phyloP scores from a whole-genome alignment of 441 rosid species.

The Viola pubescens region DNA sequence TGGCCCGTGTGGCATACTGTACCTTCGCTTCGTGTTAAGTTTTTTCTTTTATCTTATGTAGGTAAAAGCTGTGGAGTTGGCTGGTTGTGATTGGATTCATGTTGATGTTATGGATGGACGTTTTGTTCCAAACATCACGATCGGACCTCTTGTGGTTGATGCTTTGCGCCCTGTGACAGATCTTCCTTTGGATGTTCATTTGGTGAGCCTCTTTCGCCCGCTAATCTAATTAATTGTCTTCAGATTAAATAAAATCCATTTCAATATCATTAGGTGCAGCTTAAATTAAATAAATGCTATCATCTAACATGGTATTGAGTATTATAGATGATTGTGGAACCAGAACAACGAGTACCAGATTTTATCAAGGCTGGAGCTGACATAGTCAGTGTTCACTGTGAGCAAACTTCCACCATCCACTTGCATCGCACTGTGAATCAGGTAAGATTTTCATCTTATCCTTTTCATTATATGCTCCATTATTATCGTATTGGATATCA shows the following conservation, averaged over 20 bases:
- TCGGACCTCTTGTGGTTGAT: slow-evolving; percentile 93
- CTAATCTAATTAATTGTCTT: not conserved
- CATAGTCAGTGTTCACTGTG: slow-evolving; percentile 90
- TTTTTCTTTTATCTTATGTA: slow-evolving; percentile 27
- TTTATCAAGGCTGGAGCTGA: slow-evolving; percentile 96
- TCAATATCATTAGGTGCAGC: not conserved
- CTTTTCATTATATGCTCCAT: too few species aligned
- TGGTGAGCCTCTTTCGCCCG: slow-evolving; percentile 40
- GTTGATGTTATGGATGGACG: slow-evolving; percentile 98
- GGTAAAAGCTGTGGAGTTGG: slow-evolving; percentile 96
- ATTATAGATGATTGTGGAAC: slow-evolving; percentile 89
- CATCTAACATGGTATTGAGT: slow-evolving; percentile 14
- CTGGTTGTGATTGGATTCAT: slow-evolving; percentile 99
- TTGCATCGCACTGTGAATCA: slow-evolving; percentile 71
- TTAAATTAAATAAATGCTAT: slow-evolving; percentile 1
- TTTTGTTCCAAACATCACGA: slow-evolving; percentile 97
- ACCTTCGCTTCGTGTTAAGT: not conserved
- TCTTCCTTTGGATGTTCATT: slow-evolving; percentile 97
- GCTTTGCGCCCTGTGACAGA: slow-evolving; percentile 94
- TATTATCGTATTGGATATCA: too few species aligned
- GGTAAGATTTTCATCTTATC: slow-evolving; percentile 28
- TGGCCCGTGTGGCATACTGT: not conserved
- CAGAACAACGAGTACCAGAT: slow-evolving; percentile 83
- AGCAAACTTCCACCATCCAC: slow-evolving; percentile 84
- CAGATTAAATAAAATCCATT: too few species aligned